phyloP scores from a whole-genome alignment of 1,139 yeast species.

The Geotrichum aggregatum region DNA sequence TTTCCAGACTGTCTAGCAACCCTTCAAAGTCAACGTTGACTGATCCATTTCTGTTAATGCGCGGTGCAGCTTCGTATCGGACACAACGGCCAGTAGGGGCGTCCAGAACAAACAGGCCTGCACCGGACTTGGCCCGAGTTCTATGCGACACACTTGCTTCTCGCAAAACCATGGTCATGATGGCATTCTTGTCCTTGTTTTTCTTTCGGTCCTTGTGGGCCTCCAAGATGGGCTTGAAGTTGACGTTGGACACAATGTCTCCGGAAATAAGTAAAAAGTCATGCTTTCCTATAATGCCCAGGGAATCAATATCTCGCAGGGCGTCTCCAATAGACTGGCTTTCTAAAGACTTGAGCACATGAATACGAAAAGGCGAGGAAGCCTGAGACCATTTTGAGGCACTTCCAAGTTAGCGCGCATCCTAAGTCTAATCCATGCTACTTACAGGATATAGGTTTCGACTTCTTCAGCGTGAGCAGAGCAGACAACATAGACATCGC shows the following conservation, averaged over 20 bases:
- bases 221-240: slow-evolving; percentile 66
- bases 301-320: slow-evolving; percentile 87
- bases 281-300: slow-evolving; percentile 73
- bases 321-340: slow-evolving; percentile 94
- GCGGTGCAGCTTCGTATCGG: slow-evolving; percentile 60
- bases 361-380: slow-evolving; percentile 73
- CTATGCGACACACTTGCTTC: slow-evolving; percentile 84
- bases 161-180: slow-evolving; percentile 87
- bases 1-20: slow-evolving; percentile 71
- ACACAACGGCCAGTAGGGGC: slow-evolving; percentile 69
- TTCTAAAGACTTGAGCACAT: slow-evolving; percentile 79
- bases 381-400: slow-evolving; percentile 71
- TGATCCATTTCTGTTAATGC: slow-evolving; percentile 17
- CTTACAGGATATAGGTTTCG: slow-evolving; percentile 65
- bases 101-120: slow-evolving; percentile 81
- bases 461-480: slow-evolving; percentile 87
- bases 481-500: slow-evolving; percentile 85
- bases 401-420: slow-evolving; percentile 17
- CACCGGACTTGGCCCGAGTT: slow-evolving; percentile 61
- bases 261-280: slow-evolving; percentile 90
- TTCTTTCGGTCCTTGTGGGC: slow-evolving; percentile 68
- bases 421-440: neutral
- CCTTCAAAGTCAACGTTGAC: slow-evolving; percentile 69
- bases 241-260: slow-evolving; percentile 88
- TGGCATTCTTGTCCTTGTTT: slow-evolving; percentile 73